Evolutionary conservation across 306 rosid genomes (phyloP).

Genomic region (Lathyrus aphaca): DNA sequence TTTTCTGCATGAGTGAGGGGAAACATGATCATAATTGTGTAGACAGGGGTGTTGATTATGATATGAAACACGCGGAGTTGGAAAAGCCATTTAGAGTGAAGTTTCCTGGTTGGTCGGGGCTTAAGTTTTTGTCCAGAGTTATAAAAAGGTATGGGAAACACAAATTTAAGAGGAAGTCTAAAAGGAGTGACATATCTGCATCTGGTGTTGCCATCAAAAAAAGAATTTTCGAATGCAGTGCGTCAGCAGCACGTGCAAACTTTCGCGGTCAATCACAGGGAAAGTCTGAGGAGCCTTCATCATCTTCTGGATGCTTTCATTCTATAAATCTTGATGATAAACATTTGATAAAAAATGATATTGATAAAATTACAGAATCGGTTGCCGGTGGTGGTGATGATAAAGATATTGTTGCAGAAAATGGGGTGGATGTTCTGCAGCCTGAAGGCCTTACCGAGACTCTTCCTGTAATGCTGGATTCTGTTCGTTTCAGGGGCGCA

Average conservation of each 20-base stretch:
- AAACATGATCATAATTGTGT: slow-evolving; percentile 71
- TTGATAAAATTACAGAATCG: slow-evolving; percentile 47
- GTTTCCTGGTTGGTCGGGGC: slow-evolving; percentile 61
- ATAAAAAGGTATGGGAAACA: slow-evolving; percentile 53
- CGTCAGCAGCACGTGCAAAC: slow-evolving; percentile 64
- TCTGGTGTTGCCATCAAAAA: slow-evolving; percentile 55
- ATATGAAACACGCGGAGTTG: slow-evolving; percentile 76
- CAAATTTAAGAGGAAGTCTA: slow-evolving; percentile 66
- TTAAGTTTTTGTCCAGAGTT: slow-evolving; percentile 65
- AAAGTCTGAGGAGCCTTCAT: slow-evolving; percentile 51
- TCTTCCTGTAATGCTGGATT: slow-evolving; percentile 78
- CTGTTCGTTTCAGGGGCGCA: slow-evolving; percentile 84
- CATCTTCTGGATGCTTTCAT: slow-evolving; percentile 40
- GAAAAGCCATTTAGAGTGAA: slow-evolving; percentile 79
- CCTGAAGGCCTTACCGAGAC: slow-evolving; percentile 53
- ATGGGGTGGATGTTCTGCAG: slow-evolving; percentile 50
- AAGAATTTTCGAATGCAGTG: slow-evolving; percentile 74
- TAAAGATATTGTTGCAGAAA: slow-evolving; percentile 52
- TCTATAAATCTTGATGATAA: slow-evolving; percentile 51
- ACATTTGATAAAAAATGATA: slow-evolving; percentile 49
- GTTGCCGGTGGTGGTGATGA: slow-evolving; percentile 36
- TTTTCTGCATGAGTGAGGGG: slow-evolving; percentile 64
- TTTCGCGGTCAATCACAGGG: slow-evolving; percentile 55
- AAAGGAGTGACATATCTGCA: slow-evolving; percentile 55
- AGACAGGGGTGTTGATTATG: slow-evolving; percentile 82